Base-by-base conservation (phyloP, 2,329 filamentous ascomycete genomes). In the Ceratocystis cacaofunesta region DNA sequence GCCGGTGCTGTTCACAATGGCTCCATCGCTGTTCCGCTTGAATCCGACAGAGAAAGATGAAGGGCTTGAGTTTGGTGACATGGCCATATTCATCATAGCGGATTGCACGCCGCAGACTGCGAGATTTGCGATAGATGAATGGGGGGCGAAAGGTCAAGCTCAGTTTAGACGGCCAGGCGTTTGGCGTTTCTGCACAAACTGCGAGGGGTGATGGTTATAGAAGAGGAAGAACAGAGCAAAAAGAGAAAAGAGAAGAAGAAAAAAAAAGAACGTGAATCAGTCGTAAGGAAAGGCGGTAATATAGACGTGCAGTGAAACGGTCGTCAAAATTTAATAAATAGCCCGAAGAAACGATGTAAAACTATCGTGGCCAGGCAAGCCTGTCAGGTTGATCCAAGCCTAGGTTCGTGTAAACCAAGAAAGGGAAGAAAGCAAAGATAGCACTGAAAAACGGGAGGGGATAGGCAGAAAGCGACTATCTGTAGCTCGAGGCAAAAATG, bases 1-100 rank as follows among this genome's bases (percentile, higher is more conserved):
- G 7, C 19, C 1, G 6, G 17, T 48, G 61, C 15, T 52, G 15
- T 46, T 30, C 44, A 63, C 46, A 1, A 52, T 10, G 44, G 19
- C 36, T 41, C 63, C 66, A 19, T 65, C 60, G 60, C 66, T 65
- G 66, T 67, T 67, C 50, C 66, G 66, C 63, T 67, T 67, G 41
- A 60, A 63, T 32, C 66, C 66, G 36, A 50, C 63, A 15, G 61
- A 17, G 44, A 17, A 62, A n/a, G 46, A 43, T 36, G 44, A 41
- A 8, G 62, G 22, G 30, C 30, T 61, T 25, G 57, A 64, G 46
- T 48, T 66, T 22, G 60, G 32, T 8, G 60, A 41, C 61, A 61
- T 55, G n/a, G 60, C 10, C 58, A 41, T 57, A 44, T 61, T 65
- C 25, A 55, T 52, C 10, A 28, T 52, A n/a, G n/a, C 41, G 15